A percentile compares a stretch with the other conserved stretches of the same genome.
Evolutionary conservation across 2,329 filamentous ascomycete genomes (phyloP).

Genomic region (Thielaviopsis musarum): DNA sequence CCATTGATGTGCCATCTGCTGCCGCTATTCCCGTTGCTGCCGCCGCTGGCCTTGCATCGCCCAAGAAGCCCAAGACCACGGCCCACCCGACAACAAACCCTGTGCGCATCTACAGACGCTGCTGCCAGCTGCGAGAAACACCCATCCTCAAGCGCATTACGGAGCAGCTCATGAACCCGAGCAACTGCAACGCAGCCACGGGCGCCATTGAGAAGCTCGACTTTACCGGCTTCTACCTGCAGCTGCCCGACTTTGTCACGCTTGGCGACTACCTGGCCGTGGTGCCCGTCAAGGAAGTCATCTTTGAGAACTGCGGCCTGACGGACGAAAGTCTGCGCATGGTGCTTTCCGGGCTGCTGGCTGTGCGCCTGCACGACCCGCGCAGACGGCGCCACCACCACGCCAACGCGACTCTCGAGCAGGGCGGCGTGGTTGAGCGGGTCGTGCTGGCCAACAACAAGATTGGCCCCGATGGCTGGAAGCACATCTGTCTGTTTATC

Average conservation of each 20-base stretch:
- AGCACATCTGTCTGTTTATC: slow-evolving; percentile 73
- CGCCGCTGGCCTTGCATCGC: slow-evolving; percentile 19
- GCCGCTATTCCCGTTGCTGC: slow-evolving; percentile 5
- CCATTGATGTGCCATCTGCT: neutral
- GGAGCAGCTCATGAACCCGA: slow-evolving; percentile 61
- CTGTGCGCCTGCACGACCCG: slow-evolving; percentile 51
- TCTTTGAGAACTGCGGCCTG: slow-evolving; percentile 75
- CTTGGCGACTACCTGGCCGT: slow-evolving; percentile 88
- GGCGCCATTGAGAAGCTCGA: slow-evolving; percentile 74
- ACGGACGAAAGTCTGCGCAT: slow-evolving; percentile 76
- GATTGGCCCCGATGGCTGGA: slow-evolving; percentile 77
- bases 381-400: slow-evolving; percentile 21
- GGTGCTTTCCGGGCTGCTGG: slow-evolving; percentile 69
- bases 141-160: slow-evolving; percentile 84
- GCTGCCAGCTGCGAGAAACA: slow-evolving; percentile 84
- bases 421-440: slow-evolving; percentile 66
- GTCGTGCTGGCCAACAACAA: slow-evolving; percentile 85
- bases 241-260: slow-evolving; percentile 68
- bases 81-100: slow-evolving; percentile 69
- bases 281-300: slow-evolving; percentile 72
- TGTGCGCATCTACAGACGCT: slow-evolving; percentile 79
- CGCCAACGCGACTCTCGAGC: slow-evolving; percentile 24
- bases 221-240: slow-evolving; percentile 68
- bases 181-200: slow-evolving; percentile 45
- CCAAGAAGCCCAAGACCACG: slow-evolving; percentile 28